phyloP scores from a whole-genome alignment of 2,329 filamentous ascomycete species.

The Drechslerella dactyloides region DNA sequence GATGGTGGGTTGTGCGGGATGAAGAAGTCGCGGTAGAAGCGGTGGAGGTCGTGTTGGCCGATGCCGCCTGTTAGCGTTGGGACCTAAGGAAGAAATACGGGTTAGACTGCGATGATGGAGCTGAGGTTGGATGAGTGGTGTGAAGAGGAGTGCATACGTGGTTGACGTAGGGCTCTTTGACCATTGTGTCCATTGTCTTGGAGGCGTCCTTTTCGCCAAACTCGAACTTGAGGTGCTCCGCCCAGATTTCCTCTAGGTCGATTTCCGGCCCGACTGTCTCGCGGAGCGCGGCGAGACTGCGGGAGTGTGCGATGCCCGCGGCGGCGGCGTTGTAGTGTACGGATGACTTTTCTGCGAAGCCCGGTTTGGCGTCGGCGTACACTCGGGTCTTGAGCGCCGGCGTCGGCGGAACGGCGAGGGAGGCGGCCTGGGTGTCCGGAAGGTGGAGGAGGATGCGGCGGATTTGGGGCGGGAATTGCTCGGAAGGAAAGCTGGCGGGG shows the following conservation, averaged over 20 bases:
- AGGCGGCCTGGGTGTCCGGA: slow-evolving; percentile 60
- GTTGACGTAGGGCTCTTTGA: slow-evolving; percentile 78
- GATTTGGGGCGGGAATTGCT: slow-evolving; percentile 57
- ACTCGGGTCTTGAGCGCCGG: slow-evolving; percentile 62
- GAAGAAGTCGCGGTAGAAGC: slow-evolving; percentile 76
- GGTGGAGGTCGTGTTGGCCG: slow-evolving; percentile 67
- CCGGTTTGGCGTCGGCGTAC: slow-evolving; percentile 66
- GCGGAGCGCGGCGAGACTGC: slow-evolving; percentile 67
- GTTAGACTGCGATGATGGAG: not conserved
- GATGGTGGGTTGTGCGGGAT: slow-evolving; percentile 75
- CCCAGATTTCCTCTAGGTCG: slow-evolving; percentile 78
- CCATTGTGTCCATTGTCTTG: slow-evolving; percentile 82
- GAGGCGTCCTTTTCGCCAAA: slow-evolving; percentile 73
- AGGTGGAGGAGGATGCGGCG: slow-evolving; percentile 66
- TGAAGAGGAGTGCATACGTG: slow-evolving; percentile 55
- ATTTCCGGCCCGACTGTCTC: slow-evolving; percentile 74
- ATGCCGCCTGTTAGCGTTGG: slow-evolving; percentile 68
- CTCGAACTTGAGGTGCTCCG: slow-evolving; percentile 75
- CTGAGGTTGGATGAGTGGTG: not conserved
- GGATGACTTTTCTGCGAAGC: slow-evolving; percentile 74
- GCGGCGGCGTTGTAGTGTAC: slow-evolving; percentile 71
- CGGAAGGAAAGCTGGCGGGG: slow-evolving; percentile 60
- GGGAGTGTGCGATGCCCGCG: slow-evolving; percentile 72
- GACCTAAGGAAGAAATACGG: not conserved
- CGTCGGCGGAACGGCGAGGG: slow-evolving; percentile 55